phyloP scores from a whole-genome alignment of 2,329 filamentous ascomycete species.

The Aspergillus thermomutatus region DNA sequence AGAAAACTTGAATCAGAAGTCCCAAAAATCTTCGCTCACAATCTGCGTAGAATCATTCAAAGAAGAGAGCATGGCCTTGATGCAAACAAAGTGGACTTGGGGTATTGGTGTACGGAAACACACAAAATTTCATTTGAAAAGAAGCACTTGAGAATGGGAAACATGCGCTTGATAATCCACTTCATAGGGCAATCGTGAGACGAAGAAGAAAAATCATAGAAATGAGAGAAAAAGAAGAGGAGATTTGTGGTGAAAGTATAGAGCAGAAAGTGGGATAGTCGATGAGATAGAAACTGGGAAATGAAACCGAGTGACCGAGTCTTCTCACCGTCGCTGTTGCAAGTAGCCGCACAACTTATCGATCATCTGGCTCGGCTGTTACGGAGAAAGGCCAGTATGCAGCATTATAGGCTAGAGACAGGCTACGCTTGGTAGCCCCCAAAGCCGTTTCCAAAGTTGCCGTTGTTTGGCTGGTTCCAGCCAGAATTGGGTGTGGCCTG shows the following conservation, averaged over 20 bases:
- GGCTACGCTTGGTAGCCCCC: slow-evolving; percentile 58
- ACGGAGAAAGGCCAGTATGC: slow-evolving; percentile 11
- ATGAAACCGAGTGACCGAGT: slow-evolving; percentile 1
- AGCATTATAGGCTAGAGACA: slow-evolving; percentile 5
- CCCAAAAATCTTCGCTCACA: slow-evolving; percentile 27
- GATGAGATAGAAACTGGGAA: slow-evolving; percentile 3
- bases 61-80: slow-evolving; percentile 28
- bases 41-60: slow-evolving; percentile 30
- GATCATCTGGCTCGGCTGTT: slow-evolving; percentile 7
- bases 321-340: slow-evolving; percentile 14
- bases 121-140: slow-evolving; percentile 43
- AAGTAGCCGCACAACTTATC: slow-evolving; percentile 9
- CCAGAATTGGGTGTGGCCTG: slow-evolving; percentile 51
- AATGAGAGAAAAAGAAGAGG: slow-evolving; percentile 12
- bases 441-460: slow-evolving; percentile 54
- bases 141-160: slow-evolving; percentile 32
- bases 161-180: slow-evolving; percentile 39
- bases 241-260: slow-evolving; percentile 13
- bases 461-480: slow-evolving; percentile 51
- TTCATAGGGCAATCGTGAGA: slow-evolving; percentile 28
- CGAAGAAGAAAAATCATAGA: slow-evolving; percentile 9
- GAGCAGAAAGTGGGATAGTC: slow-evolving; percentile 3
- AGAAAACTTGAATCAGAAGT: slow-evolving; percentile 28
- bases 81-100: slow-evolving; percentile 37
- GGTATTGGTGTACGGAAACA: slow-evolving; percentile 43